Evolutionary conservation across 768 basidiomycete species (phyloP).

Genomic region (Antrodiella citrinella): DNA sequence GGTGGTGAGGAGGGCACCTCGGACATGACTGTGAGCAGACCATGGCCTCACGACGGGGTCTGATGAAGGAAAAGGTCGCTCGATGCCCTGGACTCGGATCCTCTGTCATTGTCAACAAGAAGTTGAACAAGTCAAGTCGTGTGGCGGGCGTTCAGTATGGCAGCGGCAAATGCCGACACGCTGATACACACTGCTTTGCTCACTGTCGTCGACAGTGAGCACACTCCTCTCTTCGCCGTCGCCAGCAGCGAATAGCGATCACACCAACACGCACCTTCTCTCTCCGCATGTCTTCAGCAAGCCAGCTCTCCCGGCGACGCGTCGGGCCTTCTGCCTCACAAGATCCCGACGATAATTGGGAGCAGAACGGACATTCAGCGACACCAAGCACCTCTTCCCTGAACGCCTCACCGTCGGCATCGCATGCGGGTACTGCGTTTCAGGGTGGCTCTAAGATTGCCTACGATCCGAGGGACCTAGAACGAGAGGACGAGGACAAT

Average conservation of each 20-base stretch:
- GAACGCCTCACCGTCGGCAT: slow-evolving; percentile 21
- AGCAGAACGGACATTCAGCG: slow-evolving; percentile 20
- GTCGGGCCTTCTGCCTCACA: slow-evolving; percentile 34
- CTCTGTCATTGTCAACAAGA: neutral
- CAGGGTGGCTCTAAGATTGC: slow-evolving; percentile 85
- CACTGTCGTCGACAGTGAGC: neutral
- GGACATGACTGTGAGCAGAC: neutral
- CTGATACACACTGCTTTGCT: neutral
- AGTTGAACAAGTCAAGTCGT: neutral
- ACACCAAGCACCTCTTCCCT: slow-evolving; percentile 10
- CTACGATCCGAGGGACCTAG: slow-evolving; percentile 86
- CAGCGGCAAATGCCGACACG: too few relatives aligned
- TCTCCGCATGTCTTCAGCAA: slow-evolving; percentile 40
- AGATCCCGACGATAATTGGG: slow-evolving; percentile 30
- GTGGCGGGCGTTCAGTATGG: neutral
- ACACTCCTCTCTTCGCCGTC: neutral
- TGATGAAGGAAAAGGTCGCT: too few relatives aligned
- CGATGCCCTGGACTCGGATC: neutral
- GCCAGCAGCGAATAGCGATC: neutral
- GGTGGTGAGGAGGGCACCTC: neutral
- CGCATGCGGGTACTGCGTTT: slow-evolving; percentile 76
- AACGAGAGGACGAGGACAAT: slow-evolving; percentile 58
- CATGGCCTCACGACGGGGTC: too few relatives aligned
- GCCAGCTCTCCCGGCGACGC: slow-evolving; percentile 51
- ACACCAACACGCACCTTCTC: neutral